Evolutionary conservation across 2,329 filamentous ascomycete species (phyloP), one percentile per base, ranked within the genome.

Genomic region (Venturia oleaginea): DNA sequence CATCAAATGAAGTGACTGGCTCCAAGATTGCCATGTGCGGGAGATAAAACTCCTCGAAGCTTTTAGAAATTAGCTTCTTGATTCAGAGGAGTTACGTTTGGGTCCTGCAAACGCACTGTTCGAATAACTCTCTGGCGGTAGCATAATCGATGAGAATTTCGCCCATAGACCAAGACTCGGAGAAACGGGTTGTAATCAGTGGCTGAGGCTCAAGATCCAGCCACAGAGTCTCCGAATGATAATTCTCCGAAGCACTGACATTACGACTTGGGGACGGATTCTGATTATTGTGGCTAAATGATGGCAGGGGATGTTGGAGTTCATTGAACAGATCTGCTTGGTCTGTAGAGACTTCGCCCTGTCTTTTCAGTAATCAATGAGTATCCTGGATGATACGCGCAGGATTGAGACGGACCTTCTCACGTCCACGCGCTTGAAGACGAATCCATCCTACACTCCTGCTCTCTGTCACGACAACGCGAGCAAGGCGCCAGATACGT

Each of bases 401-500:
- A 63, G 27, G 27, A 7, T 15, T 27, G 43, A n/a, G n/a, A 43
- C 42, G 32, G 19, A 65, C 66, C 60, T 62, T 59, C 61, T 48
- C 19, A 62, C 54, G 11, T 32, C 62, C 3, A 65, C 64, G 27
- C 66, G 62, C 46, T 67, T 67, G 64, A 67, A 67, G 65, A 38
- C 22, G 66, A 43, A 38, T 67, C 66, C 64, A 67, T 67, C 32
- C 43, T 63, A 51, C 66, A 67, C 19, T 67, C 66, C 43, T 48
- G 57, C 30, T 67, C 65, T 22, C 66, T 30, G 4, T 32, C 57
- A 22, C 62, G 30, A 43, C 66, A 67, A 27, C 66, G 34, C 5
- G 66, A 60, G 61, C 66, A 67, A 17, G 60, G 64, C 24, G 30
- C 64, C 32, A 64, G 66, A 43, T 65, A 67, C 30, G 48, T 67